Evolutionary conservation across 306 rosid genomes (phyloP), one percentile per base, ranked within the genome.

Genomic region (Rosa persica): DNA sequence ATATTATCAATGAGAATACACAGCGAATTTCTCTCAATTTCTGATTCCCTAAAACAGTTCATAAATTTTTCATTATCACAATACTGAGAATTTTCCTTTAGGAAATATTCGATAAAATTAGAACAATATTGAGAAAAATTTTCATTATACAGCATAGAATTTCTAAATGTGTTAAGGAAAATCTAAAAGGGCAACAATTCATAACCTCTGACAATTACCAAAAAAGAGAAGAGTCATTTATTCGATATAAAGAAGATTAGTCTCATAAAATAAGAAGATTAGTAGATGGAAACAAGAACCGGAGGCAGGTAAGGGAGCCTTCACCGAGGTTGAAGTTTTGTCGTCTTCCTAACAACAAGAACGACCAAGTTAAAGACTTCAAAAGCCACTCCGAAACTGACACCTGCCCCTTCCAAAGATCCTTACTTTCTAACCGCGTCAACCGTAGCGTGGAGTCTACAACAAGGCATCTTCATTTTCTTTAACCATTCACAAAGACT

Each of bases 361-460:
- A 57, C 30, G 47, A 38, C 47, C 25, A 8, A 19, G 47, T 66
- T 17, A 64, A 64, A 64, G 23, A 66, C 6, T 38, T 66, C 25
- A 62, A 62, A 6, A 4, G 15, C 46, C 70, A 3, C 11, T 36
- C 43, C 42, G 23, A 66, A 8, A 36, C 23, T 8, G 46, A 66
- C 46, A 66, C 70, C 0, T 6, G 5, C 5, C n/a, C 40, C 23
- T 15, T 15, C 57, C 17, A 22, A 22, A 27, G 9, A 62, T 11
- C 16, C 8, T 3, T 23, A 13, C 40, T 13, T 62, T 30, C 42
- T n/a, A n/a, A 55, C 30, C 61, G 61, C n/a, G 61, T 60, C 69
- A 52, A 67, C 42, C 0, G 39, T 54, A 39, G 75, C 81, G 70
- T 78, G 36, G 76, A 78, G 47, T 70, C 64, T 23, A 71, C 76